These are phyloP conservation scores for Emergomyces orientalis DNA, from an alignment of 2,329 filamentous ascomycete species.

Conservation along the genomic window DNA sequence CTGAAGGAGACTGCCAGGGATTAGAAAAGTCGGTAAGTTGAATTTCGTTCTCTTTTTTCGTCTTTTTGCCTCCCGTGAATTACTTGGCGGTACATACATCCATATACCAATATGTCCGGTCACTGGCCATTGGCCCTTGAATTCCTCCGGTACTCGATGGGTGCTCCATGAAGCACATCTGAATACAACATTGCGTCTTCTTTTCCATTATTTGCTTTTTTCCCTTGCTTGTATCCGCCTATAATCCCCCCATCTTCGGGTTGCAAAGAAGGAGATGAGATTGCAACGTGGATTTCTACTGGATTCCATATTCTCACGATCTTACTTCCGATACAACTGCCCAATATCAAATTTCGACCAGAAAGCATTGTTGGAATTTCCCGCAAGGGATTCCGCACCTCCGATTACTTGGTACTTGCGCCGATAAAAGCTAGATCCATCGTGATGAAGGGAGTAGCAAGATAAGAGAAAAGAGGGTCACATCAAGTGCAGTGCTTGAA, in stretches of 20 bases:
- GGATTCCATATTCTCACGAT: conserved; percentile 30
- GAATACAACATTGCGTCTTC: neutral
- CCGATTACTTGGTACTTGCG: conserved; percentile 3
- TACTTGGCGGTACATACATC: neutral
- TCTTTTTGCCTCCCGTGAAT: neutral
- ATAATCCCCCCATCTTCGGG: conserved; percentile 25
- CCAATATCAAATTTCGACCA: conserved; percentile 37
- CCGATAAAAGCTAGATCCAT: neutral
- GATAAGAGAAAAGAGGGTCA: neutral
- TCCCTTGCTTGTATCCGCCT: neutral
- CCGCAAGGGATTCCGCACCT: conserved; percentile 2
- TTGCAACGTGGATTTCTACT: conserved; percentile 17
- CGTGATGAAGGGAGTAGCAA: neutral
- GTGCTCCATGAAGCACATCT: neutral
- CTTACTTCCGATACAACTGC: conserved; percentile 51
- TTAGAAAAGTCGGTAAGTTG: conserved; percentile 32
- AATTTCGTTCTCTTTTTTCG: conserved; percentile 3
- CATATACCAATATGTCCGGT: neutral
- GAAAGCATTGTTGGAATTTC: neutral
- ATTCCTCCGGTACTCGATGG: neutral
- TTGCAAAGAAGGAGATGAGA: conserved; percentile 48
- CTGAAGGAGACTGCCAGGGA: conserved; percentile 53
- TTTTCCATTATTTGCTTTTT: neutral
- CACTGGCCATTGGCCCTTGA: neutral
- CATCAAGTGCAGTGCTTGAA: neutral